A percentile compares a stretch with the other conserved stretches of the same genome.
Conservation (phyloP, 2,329 filamentous ascomycete genomes). For the Sphaerulina musiva region DNA sequence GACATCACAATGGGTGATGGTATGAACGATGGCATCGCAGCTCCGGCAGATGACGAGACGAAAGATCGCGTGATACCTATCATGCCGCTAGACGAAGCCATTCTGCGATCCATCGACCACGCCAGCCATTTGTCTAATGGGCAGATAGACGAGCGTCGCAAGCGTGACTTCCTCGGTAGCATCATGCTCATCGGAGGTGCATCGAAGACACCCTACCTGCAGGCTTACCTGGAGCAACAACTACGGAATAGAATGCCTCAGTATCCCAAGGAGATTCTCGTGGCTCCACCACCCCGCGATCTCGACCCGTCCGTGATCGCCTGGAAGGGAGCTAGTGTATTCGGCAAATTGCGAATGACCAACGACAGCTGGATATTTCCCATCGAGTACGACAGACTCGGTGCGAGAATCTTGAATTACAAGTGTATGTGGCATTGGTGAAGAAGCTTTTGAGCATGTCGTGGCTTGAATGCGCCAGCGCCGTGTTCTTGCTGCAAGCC, state of each 20-base stretch:
- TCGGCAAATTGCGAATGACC: slow-evolving; percentile 74
- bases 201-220: slow-evolving; percentile 72
- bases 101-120: slow-evolving; percentile 81
- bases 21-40: slow-evolving; percentile 36
- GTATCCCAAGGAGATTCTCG: slow-evolving; percentile 61
- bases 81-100: slow-evolving; percentile 79
- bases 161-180: slow-evolving; percentile 78
- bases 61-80: slow-evolving; percentile 76
- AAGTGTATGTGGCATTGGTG: slow-evolving; percentile 63
- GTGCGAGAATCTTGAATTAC: slow-evolving; percentile 73
- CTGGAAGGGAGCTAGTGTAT: slow-evolving; percentile 97
- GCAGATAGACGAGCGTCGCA: slow-evolving; percentile 83
- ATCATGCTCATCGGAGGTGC: slow-evolving; percentile 89
- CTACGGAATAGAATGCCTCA: slow-evolving; percentile 59
- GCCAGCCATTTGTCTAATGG: slow-evolving; percentile 49
- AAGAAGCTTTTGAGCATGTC: not conserved
- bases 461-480: too few species aligned
- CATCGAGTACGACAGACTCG: slow-evolving; percentile 81
- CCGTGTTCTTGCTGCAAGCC: too few species aligned
- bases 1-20: slow-evolving; percentile 42
- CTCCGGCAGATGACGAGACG: slow-evolving; percentile 41
- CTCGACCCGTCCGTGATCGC: slow-evolving; percentile 95
- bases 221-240: slow-evolving; percentile 73
- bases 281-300: slow-evolving; percentile 70
- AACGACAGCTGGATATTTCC: slow-evolving; percentile 94